These are phyloP conservation scores for Pseudonectria foliicola DNA, from an alignment of 2,329 filamentous ascomycete genomes.

Conservation along the genomic window DNA sequence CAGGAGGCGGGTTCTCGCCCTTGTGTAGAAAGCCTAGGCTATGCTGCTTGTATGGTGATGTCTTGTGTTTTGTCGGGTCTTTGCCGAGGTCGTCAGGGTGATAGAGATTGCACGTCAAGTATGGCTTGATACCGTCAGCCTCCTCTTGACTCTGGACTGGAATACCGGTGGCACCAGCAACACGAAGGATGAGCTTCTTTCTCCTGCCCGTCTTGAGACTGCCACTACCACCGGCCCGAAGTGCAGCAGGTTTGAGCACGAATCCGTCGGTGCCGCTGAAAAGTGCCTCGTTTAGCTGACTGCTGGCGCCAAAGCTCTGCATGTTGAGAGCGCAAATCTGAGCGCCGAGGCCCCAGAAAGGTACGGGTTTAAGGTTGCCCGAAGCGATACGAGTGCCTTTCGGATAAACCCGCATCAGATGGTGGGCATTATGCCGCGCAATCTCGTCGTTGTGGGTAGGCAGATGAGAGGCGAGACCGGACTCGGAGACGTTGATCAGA, in stretches of 20 bases:
- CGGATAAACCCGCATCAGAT: constrained; percentile 64
- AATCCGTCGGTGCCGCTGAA: constrained; percentile 60
- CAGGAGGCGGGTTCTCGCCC: constrained; percentile 50
- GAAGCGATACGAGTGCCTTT: constrained; percentile 64
- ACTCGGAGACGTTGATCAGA: constrained; percentile 63
- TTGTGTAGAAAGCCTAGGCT: constrained; percentile 48
- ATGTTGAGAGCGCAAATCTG: constrained; percentile 66
- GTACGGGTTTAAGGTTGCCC: constrained; percentile 53
- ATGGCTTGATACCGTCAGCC: constrained; percentile 51
- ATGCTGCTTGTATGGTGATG: constrained; percentile 52
- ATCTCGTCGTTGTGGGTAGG: constrained; percentile 40
- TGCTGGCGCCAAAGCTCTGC: constrained; percentile 59
- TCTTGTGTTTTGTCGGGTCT: constrained; percentile 54
- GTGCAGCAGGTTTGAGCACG: constrained; percentile 55
- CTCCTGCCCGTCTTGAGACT: constrained; percentile 37
- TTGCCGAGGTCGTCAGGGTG: constrained; percentile 46
- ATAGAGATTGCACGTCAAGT: constrained; percentile 57
- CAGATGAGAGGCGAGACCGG: constrained; percentile 46
- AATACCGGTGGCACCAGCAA: constrained; percentile 56
- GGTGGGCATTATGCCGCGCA: constrained; percentile 52
- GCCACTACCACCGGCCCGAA: constrained; percentile 50
- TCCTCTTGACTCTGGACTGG: constrained; percentile 46
- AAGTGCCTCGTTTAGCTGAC: constrained; percentile 62
- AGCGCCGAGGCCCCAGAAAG: constrained; percentile 60
- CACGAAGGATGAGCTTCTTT: constrained; percentile 47